Evolutionary conservation across 2,329 filamentous ascomycete genomes (phyloP).

Genomic region (Colletotrichum musae): DNA sequence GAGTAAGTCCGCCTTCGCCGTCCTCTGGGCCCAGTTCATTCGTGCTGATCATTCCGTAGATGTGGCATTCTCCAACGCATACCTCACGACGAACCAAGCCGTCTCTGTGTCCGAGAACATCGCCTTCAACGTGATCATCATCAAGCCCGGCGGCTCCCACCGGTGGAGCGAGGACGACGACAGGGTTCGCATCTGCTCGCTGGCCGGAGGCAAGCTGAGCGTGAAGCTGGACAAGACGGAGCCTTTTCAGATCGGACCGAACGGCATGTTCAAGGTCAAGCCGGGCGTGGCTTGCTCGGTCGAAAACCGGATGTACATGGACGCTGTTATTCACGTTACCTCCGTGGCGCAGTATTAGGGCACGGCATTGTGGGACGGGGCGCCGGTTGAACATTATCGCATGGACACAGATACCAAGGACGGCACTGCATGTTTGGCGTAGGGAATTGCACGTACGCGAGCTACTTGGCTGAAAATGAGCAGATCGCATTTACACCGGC

Average conservation of each 20-base stretch:
- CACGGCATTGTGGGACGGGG: not conserved
- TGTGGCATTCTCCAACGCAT: slow-evolving; percentile 60
- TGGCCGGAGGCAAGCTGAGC: slow-evolving; percentile 58
- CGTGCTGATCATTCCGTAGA: slow-evolving; percentile 46
- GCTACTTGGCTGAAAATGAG: no score
- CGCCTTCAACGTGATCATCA: slow-evolving; percentile 56
- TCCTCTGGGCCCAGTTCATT: no score
- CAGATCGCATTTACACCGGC: no score
- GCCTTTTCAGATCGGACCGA: slow-evolving; percentile 58
- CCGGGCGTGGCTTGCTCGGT: slow-evolving; percentile 55
- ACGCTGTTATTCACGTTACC: slow-evolving; percentile 60
- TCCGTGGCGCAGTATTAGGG: slow-evolving; percentile 44
- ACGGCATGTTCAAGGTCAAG: slow-evolving; percentile 61
- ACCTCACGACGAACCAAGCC: slow-evolving; percentile 54
- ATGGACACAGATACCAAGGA: slow-evolving; percentile 2
- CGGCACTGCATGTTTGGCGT: not conserved
- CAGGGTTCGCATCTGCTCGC: slow-evolving; percentile 56
- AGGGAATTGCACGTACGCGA: not conserved
- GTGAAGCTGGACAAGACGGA: slow-evolving; percentile 53
- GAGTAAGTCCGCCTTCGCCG: slow-evolving; percentile 50
- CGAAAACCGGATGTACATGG: slow-evolving; percentile 60
- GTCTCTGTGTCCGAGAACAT: slow-evolving; percentile 55
- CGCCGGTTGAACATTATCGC: not conserved
- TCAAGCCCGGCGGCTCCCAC: slow-evolving; percentile 56
- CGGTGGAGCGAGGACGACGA: slow-evolving; percentile 49